phyloP scores from a whole-genome alignment of 257 asterid species.

The Cynanchum wilfordii region DNA sequence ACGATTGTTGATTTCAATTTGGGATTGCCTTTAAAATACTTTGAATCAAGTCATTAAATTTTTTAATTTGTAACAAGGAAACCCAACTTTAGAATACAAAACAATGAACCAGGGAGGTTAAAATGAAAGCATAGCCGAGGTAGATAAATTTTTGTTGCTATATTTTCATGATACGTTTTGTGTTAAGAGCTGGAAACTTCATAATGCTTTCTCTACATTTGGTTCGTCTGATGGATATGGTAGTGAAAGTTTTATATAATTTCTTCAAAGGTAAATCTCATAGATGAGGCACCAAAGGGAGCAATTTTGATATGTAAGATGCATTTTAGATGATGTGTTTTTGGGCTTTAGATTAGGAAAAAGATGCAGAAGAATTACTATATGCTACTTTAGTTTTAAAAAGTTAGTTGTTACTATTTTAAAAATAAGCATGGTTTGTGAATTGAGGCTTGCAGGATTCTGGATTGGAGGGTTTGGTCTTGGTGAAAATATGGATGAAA shows the following conservation, averaged over 20 bases:
- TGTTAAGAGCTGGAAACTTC: not conserved
- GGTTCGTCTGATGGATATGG: not conserved
- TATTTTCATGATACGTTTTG: not conserved
- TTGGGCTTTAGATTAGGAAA: not conserved
- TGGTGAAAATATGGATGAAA: constrained; percentile 85
- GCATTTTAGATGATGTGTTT: not conserved
- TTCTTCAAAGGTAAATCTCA: not conserved
- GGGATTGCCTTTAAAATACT: not conserved
- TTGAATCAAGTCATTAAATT: not conserved
- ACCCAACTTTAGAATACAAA: not conserved
- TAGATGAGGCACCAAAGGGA: not conserved
- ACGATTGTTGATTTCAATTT: not conserved
- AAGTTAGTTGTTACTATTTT: not conserved
- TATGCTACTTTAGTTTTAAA: not conserved
- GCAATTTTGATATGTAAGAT: not conserved
- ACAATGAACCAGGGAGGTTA: not conserved
- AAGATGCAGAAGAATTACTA: not conserved
- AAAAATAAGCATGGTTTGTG: not conserved
- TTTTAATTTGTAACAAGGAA: not conserved
- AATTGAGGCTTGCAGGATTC: constrained; percentile 51
- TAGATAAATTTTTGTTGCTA: not conserved
- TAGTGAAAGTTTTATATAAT: not conserved
- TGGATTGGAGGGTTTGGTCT: constrained; percentile 89
- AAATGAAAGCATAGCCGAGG: not conserved
- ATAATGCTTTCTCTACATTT: not conserved